phyloP scores from a whole-genome alignment of 1,284 basidiomycete species.

The Tilletia horrida region DNA sequence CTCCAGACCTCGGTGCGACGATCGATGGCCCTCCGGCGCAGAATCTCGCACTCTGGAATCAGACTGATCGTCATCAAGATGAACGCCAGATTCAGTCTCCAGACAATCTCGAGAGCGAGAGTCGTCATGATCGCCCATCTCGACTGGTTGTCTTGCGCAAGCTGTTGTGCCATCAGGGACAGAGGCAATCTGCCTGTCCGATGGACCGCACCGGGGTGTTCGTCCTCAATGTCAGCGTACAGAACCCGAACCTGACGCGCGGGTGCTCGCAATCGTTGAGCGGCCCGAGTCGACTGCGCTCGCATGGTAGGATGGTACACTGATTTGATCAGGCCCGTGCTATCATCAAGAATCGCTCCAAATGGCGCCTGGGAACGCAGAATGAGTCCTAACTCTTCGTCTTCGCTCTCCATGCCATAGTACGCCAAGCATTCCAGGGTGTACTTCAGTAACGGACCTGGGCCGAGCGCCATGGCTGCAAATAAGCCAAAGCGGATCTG shows the following conservation, averaged over 20 bases:
- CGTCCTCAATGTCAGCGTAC: slow-evolving; percentile 9
- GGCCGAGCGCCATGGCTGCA: not conserved
- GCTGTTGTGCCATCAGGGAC: not conserved
- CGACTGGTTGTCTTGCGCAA: not conserved
- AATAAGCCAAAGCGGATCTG: not conserved
- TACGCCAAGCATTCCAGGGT: not conserved
- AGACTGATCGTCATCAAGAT: not conserved
- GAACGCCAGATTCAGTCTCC: not conserved
- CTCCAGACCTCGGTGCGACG: slow-evolving; percentile 13
- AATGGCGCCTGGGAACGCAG: not conserved
- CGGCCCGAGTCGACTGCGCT: not conserved
- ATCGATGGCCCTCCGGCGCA: slow-evolving; percentile 1
- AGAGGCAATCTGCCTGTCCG: not conserved
- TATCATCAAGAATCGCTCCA: slow-evolving; percentile 1
- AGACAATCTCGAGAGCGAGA: not conserved
- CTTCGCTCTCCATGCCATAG: not conserved
- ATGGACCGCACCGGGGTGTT: not conserved
- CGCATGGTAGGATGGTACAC: not conserved
- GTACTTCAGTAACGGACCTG: not conserved
- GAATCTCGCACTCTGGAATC: slow-evolving; percentile 12
- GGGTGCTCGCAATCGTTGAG: not conserved
- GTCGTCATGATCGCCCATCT: not conserved
- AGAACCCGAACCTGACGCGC: not conserved
- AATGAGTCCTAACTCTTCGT: slow-evolving; percentile 12
- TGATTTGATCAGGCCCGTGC: not conserved